Percentiles rank a stretch among this genome's conserved stretches.
Conservation (phyloP, 192 early-diverging fungal species). For the Cladochytrium replicatum region DNA sequence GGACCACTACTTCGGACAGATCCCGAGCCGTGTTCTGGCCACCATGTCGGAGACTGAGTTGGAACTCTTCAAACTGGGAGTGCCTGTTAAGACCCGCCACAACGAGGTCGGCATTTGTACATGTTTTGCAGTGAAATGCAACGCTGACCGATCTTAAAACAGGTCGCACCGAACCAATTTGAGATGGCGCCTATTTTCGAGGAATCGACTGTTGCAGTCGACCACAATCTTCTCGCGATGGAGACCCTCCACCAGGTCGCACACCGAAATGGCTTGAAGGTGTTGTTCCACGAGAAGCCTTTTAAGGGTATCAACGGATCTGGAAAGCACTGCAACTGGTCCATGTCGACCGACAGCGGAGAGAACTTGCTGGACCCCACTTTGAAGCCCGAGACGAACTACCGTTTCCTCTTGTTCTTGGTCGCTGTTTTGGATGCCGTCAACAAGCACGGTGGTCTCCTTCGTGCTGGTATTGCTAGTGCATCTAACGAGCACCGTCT, state of each 20-base stretch:
- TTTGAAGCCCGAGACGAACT: slow-evolving; percentile 95
- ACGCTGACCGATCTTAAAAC: neutral
- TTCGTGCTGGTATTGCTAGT: slow-evolving; percentile 85
- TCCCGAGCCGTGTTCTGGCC: slow-evolving; percentile 85
- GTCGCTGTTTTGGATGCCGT: slow-evolving; percentile 86
- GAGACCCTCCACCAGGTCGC: slow-evolving; percentile 94
- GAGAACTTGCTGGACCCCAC: slow-evolving; percentile 97
- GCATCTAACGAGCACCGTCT: slow-evolving; percentile 97
- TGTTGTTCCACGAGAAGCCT: slow-evolving; percentile 98
- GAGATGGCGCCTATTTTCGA: slow-evolving; percentile 98
- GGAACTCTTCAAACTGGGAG: slow-evolving; percentile 87
- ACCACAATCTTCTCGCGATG: slow-evolving; percentile 99
- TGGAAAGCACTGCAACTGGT: slow-evolving; percentile 99
- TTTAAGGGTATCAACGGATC: slow-evolving; percentile 98
- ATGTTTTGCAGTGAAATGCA: neutral
- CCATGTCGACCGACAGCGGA: slow-evolving; percentile 84
- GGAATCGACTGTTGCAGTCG: slow-evolving; percentile 87
- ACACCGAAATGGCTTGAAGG: slow-evolving; percentile 93
- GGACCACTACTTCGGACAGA: slow-evolving; percentile 99
- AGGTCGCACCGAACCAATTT: slow-evolving; percentile 94
- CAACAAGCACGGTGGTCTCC: slow-evolving; percentile 80
- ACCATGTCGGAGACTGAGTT: slow-evolving; percentile 89
- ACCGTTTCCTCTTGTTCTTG: slow-evolving; percentile 93
- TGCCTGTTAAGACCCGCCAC: slow-evolving; percentile 98
- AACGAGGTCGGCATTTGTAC: slow-evolving; percentile 56